Percentiles rank a stretch among this genome's conserved stretches.
Conservation (phyloP, 257 asterid genomes). For the Penstemon eatonii region DNA sequence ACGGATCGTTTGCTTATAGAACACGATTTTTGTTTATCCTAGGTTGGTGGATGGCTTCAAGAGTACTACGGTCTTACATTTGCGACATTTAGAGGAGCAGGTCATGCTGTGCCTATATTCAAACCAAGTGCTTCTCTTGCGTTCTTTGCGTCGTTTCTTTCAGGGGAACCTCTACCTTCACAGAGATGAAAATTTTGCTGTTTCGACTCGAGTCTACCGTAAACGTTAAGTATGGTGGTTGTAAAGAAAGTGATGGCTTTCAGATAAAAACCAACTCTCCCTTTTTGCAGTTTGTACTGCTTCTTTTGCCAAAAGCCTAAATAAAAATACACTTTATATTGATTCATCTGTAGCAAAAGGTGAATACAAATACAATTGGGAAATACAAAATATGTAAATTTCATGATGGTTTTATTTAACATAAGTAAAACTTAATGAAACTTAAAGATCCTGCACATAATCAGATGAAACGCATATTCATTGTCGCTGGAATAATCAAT, state of each 20-base stretch:
- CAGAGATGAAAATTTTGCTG: conserved; percentile 39
- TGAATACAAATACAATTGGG: no score
- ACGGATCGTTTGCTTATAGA: neutral
- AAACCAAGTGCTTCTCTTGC: conserved; percentile 78
- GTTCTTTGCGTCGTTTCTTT: conserved; percentile 69
- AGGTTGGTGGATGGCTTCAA: conserved; percentile 95
- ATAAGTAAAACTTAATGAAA: no score
- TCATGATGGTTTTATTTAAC: no score
- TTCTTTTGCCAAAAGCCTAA: neutral
- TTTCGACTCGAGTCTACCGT: conserved; percentile 2
- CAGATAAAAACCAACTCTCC: neutral
- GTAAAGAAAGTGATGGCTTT: neutral
- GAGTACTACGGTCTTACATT: conserved; percentile 82
- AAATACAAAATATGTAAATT: no score
- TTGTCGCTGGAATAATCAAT: no score
- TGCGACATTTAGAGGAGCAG: conserved; percentile 93
- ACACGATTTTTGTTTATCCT: neutral
- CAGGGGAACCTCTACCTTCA: conserved; percentile 63
- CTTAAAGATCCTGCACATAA: no score
- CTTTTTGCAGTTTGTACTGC: neutral
- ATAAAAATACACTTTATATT: neutral
- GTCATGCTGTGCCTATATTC: conserved; percentile 89
- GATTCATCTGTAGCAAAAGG: no score
- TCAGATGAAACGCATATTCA: no score
- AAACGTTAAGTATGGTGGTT: neutral